Evolutionary conservation across 495 filamentous ascomycete species (phyloP), one percentile per base, ranked within the genome.

Genomic region (Penicillium lagena): DNA sequence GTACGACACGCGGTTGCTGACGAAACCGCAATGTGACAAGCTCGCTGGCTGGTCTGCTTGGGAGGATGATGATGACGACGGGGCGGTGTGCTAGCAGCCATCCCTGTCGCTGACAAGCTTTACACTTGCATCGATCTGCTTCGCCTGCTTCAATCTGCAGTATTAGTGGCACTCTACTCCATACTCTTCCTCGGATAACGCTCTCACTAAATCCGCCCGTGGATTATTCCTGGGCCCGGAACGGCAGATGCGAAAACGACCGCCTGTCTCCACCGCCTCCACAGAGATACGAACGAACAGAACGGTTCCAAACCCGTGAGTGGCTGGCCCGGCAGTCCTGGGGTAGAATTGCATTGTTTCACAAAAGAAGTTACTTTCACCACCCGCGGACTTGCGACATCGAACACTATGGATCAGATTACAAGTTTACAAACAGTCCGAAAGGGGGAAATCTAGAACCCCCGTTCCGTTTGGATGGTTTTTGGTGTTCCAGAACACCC

Each of bases 1-100:
- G 43, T 50, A 40, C 40, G 46, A 54, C 46, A 47, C 51, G 47
- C 51, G 40, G 40, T 22, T 43, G 51, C 46, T 54, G 47, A 50
- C 51, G 50, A 54, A 50, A 46, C 10, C 29, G 40, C 41, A 46
- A 50, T 54, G 43, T 50, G 35, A 37, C 39, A 15, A 31, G 11
- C 13, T 12, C 11, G 37, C 9, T 45, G 10, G 27, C 29, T 45
- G 37, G 39, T 14, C 46, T 43, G 37, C 35, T 43, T 29, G 22
- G 29, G 30, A 29, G 33, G 38, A 30, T 28, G 27, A 33, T 41
- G 29, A 28, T 40, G 22, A 22, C 0, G 22, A 22, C 6, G 22
- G 22, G 22, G 22, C 22, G 22, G 22, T 22, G 22, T 22, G 22
- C 22, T 22, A 3, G 22, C 22, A 22, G 4, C 22, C 22, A 22